Percentiles rank a stretch among this genome's conserved stretches.
phyloP scores from a whole-genome alignment of 805 yeast genomes.

The Tetrapisispora nanseiensis region DNA sequence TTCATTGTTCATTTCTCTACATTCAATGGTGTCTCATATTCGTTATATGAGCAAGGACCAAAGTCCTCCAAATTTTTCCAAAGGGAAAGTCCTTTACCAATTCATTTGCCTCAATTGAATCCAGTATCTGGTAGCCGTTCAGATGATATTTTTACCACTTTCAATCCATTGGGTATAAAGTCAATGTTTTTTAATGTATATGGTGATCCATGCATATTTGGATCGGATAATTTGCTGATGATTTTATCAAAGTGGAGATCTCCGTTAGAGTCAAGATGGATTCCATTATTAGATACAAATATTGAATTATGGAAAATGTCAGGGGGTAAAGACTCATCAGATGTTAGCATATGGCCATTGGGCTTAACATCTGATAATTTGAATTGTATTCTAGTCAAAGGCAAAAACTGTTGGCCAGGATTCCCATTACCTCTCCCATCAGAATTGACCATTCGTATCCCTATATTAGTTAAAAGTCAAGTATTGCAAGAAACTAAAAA shows the following conservation, averaged over 20 bases:
- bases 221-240: slow-evolving; percentile 62
- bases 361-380: slow-evolving; percentile 64
- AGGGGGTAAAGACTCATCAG: slow-evolving; percentile 33
- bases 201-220: slow-evolving; percentile 86
- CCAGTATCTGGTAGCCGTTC: slow-evolving; percentile 24
- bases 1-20: slow-evolving; percentile 39
- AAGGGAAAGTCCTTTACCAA: slow-evolving; percentile 39
- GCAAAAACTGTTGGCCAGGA: slow-evolving; percentile 55
- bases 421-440: slow-evolving; percentile 81
- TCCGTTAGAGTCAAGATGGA: slow-evolving; percentile 70
- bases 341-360: slow-evolving; percentile 78
- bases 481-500: slow-evolving; percentile 22
- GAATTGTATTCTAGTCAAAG: slow-evolving; percentile 66
- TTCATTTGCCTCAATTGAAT: slow-evolving; percentile 19
- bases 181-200: slow-evolving; percentile 77
- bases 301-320: slow-evolving; percentile 41
- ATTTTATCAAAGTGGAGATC: slow-evolving; percentile 73
- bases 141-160: slow-evolving; percentile 21
- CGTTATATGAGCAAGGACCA: slow-evolving; percentile 22
- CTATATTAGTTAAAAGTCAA: slow-evolving; percentile 36
- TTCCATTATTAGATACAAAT: slow-evolving; percentile 59
- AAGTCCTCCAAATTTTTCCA: slow-evolving; percentile 29
- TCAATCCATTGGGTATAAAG: slow-evolving; percentile 33
- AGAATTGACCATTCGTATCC: slow-evolving; percentile 62
- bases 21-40: slow-evolving; percentile 20